Conservation (phyloP, 2,329 filamentous ascomycete species). For the Bisporella sp. region DNA sequence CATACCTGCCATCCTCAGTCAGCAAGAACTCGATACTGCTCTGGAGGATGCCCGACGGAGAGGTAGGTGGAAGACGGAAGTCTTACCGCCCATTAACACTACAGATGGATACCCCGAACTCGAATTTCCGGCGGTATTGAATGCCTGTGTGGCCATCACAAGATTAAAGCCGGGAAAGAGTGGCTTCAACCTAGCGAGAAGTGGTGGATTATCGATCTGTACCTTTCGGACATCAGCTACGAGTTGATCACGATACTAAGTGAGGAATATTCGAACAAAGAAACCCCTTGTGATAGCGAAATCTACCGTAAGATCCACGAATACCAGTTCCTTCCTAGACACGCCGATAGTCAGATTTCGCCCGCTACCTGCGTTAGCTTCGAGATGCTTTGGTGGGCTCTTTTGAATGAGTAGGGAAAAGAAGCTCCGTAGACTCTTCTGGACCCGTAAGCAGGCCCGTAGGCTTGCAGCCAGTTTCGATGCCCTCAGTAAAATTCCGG, state of each 20-base stretch:
- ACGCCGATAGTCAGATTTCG: constrained; percentile 3
- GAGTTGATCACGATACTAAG: constrained; percentile 20
- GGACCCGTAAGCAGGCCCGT: neutral
- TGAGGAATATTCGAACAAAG: constrained; percentile 26
- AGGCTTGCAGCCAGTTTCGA: constrained; percentile 9
- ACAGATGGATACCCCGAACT: constrained; percentile 8
- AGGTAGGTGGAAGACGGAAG: constrained; percentile 1
- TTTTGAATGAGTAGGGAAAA: constrained; percentile 8
- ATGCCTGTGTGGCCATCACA: constrained; percentile 10
- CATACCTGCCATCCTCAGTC: constrained; percentile 71
- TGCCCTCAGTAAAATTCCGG: constrained; percentile 6
- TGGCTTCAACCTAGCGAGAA: constrained; percentile 5
- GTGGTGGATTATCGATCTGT: constrained; percentile 18
- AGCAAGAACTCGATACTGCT: constrained; percentile 82
- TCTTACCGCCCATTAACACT: constrained; percentile 7
- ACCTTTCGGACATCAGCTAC: constrained; percentile 11
- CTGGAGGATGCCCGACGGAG: constrained; percentile 44
- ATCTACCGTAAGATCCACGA: constrained; percentile 26
- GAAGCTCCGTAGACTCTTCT: constrained; percentile 9
- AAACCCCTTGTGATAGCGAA: constrained; percentile 21
- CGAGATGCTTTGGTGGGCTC: constrained; percentile 11
- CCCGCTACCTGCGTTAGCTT: constrained; percentile 9
- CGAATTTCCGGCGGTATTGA: constrained; percentile 10
- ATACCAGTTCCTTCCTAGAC: constrained; percentile 10
- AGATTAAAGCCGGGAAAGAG: constrained; percentile 12